Evolutionary conservation across 257 asterid genomes (phyloP).

Genomic region (Solanum sitiens): DNA sequence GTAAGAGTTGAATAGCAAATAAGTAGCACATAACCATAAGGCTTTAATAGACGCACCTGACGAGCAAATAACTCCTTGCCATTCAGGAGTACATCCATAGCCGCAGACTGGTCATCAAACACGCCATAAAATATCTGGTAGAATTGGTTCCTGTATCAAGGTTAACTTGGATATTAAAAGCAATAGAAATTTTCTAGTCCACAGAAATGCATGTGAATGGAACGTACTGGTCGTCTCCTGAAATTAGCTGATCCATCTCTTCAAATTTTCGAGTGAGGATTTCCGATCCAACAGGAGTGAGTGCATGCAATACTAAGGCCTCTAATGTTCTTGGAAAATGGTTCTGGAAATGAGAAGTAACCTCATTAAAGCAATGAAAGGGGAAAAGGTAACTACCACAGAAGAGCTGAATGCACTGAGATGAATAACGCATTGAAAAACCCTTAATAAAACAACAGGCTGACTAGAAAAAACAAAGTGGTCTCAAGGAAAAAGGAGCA

Average conservation of each 20-base stretch:
- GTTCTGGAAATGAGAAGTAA: constrained; percentile 46
- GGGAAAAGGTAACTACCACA: background rate
- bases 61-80: constrained; percentile 80
- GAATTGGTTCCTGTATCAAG: constrained; percentile 43
- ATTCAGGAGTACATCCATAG: constrained; percentile 68
- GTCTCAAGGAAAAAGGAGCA: constrained; percentile 44
- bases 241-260: constrained; percentile 65
- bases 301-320: constrained; percentile 73
- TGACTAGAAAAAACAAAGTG: constrained; percentile 38
- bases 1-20: background rate
- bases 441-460: constrained; percentile 4
- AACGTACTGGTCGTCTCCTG: constrained; percentile 37
- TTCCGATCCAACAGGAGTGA: constrained; percentile 82
- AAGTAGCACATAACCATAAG: background rate
- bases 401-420: background rate
- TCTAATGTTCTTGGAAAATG: constrained; percentile 89
- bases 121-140: constrained; percentile 63
- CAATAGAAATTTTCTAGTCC: background rate
- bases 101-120: constrained; percentile 57
- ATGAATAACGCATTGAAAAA: background rate
- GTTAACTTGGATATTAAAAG: background rate
- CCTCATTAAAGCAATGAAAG: constrained; percentile 6
- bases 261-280: constrained; percentile 81
- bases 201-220: background rate
- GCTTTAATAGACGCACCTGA: constrained; percentile 38